Percentiles rank a stretch among this genome's conserved stretches.
Evolutionary conservation across 2,329 filamentous ascomycete genomes (phyloP).

Genomic region (Eutypa lata): DNA sequence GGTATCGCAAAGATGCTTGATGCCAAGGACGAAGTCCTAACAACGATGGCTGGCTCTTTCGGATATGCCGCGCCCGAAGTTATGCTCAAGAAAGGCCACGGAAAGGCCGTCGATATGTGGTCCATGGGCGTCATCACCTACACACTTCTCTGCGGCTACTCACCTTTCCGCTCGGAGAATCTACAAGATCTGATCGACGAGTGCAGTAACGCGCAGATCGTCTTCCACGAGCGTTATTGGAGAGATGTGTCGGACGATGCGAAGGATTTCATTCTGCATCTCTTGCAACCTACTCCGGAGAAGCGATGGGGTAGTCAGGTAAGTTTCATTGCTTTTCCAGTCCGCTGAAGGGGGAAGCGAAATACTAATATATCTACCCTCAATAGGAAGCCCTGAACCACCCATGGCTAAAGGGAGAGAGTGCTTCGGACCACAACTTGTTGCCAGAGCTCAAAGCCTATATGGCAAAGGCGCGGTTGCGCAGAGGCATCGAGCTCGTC

Average conservation of each 20-base stretch:
- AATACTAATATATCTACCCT: slow-evolving; percentile 4
- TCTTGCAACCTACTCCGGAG: slow-evolving; percentile 76
- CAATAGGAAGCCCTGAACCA: slow-evolving; percentile 72
- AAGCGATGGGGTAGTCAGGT: slow-evolving; percentile 76
- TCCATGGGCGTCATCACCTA: slow-evolving; percentile 98
- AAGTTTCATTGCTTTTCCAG: slow-evolving; percentile 27
- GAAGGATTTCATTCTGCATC: slow-evolving; percentile 84
- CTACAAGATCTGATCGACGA: slow-evolving; percentile 91
- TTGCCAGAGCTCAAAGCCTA: slow-evolving; percentile 94
- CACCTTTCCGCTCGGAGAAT: slow-evolving; percentile 94
- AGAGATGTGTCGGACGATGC: slow-evolving; percentile 93
- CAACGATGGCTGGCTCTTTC: slow-evolving; percentile 97
- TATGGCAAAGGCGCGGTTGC: slow-evolving; percentile 85
- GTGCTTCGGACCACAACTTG: slow-evolving; percentile 92
- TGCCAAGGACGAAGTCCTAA: slow-evolving; percentile 84
- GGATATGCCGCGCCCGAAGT: slow-evolving; percentile 97
- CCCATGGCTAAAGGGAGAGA: slow-evolving; percentile 86
- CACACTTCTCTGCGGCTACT: slow-evolving; percentile 96
- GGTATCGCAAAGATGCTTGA: slow-evolving; percentile 98
- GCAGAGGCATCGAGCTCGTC: slow-evolving; percentile 91
- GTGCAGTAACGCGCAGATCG: slow-evolving; percentile 76
- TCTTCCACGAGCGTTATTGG: slow-evolving; percentile 99
- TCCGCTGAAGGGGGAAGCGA: too few species aligned
- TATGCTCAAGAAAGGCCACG: slow-evolving; percentile 96
- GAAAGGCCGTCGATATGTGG: slow-evolving; percentile 99